Base-by-base conservation (phyloP, 345 rosid species). In the Ricinus communis region DNA sequence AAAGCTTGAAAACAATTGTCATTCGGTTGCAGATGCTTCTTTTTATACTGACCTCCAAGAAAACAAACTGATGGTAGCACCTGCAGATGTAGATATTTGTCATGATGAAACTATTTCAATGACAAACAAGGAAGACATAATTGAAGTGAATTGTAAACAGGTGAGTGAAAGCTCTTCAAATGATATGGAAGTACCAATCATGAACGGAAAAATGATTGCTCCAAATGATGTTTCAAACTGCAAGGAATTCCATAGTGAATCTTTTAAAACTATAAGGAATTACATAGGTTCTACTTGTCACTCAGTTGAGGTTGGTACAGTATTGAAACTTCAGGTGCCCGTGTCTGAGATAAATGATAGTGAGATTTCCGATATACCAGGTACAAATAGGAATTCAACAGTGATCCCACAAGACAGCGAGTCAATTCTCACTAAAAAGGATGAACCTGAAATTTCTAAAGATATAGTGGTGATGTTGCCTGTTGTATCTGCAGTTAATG, bases 101-200 rank as follows among this genome's bases (percentile, higher is more conserved):
- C 63, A 73, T 52, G 28, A 50, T 46, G 63, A 41, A 64, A 61
- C 19, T 63, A 64, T 55, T 76, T 28, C 64, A 38, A 54, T 54
- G 41, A 46, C 76, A 53, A 41, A 59, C 71, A 80, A 73, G 46
- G 76, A 82, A 75, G 75, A 75, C 11, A 31, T 33, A 19, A 30
- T 21, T 40, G 80, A 63, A 38, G 84, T 78, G 63, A 76, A 43
- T 25, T 73, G 68, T 64, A 72, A 74, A 52, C 81, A 74, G 58
- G 73, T 30, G 13, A 68, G 57, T 59, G 82, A 56, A 65, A 30
- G 58, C n/a, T 66, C 77, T 69, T 73, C 76, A 5, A 71, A 76
- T 66, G 57, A 55, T n/a, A 58, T 72, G 33, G 77, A 74, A 67
- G 53, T 69, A 25, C 73, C 51, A 49, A 41, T 25, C 9, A 45